Evolutionary conservation across 352 stramenopile genomes (phyloP), one percentile per base, ranked within the genome.

Genomic region (Globisporangium yorkense): DNA sequence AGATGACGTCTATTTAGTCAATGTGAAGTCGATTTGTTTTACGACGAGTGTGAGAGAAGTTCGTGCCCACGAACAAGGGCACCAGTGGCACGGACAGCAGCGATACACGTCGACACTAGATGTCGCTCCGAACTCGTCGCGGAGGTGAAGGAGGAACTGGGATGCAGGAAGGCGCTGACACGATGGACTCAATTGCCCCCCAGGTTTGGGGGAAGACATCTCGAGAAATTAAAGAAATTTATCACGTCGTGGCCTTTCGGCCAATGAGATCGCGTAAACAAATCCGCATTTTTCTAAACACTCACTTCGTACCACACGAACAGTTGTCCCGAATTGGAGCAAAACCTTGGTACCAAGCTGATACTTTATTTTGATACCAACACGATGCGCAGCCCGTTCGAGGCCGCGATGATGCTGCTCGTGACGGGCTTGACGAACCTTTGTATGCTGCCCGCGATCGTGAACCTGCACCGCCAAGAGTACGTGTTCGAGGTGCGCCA

Each of bases 201-300:
- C 66, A 70, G 37, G 56, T 43, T 29, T 68, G 63, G 65, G 75
- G 77, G 71, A 79, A n/a, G 5, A 27, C 1, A 62, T 84, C 77
- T 68, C 80, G 75, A 89, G 73, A 89, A 89, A 89, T 89, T 89
- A 85, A 87, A 86, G 74, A 88, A 89, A 87, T 87, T 84, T 87
- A 85, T 88, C 76, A 89, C 80, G 77, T 85, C 80, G 65, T 67
- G 72, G 64, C 74, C 77, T 89, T 89, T 89, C 80, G 77, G 68
- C 75, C 61, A 83, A 56, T 54, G 21, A 4, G 2, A 9, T 59
- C 5, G n/a, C 16, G n/a, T 4, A 0, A 27, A 7, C 1, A 21
- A 37, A 46, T 40, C 10, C 10, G 9, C 18, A 7, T 40, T 4
- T 18, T 9, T 13, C 33, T 39, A 39, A 43, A 8, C 3, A 3